These are phyloP conservation scores for Metschnikowia borealis DNA, from an alignment of 805 yeast genomes.

Conservation along the genomic window DNA sequence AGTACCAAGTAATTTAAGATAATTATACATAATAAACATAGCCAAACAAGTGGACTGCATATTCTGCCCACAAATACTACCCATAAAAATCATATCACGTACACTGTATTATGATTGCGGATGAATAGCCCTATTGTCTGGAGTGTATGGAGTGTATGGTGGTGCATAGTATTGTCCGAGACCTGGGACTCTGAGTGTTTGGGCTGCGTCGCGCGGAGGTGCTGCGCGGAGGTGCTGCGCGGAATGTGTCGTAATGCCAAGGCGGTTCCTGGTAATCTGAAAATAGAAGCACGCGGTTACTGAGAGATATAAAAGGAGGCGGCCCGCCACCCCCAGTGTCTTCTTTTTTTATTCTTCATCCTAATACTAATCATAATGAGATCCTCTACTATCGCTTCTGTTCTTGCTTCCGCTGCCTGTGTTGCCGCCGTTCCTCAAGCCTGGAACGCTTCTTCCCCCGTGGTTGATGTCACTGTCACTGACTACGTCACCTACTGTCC, in stretches of 20 bases:
- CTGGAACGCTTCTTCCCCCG: slow-evolving; percentile 6
- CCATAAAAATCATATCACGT: no score
- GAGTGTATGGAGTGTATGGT: no score
- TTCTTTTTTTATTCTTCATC: background rate
- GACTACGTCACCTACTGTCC: slow-evolving; percentile 39
- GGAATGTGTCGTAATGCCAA: background rate
- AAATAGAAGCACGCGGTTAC: background rate
- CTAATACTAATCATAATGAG: background rate
- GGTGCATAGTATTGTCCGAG: no score
- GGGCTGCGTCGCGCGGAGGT: no score
- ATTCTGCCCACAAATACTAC: no score
- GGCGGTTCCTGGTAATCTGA: background rate
- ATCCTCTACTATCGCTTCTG: slow-evolving; percentile 1
- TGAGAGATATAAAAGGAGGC: background rate
- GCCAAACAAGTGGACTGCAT: no score
- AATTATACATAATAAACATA: no score
- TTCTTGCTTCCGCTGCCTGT: background rate
- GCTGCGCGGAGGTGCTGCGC: background rate
- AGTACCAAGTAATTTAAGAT: no score
- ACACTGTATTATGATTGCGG: no score
- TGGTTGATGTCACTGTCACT: slow-evolving; percentile 32
- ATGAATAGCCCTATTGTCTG: no score
- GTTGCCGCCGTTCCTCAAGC: background rate
- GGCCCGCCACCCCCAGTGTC: background rate
- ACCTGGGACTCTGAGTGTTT: no score